phyloP scores from a whole-genome alignment of 306 rosid species.

The Trichosanthes cucumerina region DNA sequence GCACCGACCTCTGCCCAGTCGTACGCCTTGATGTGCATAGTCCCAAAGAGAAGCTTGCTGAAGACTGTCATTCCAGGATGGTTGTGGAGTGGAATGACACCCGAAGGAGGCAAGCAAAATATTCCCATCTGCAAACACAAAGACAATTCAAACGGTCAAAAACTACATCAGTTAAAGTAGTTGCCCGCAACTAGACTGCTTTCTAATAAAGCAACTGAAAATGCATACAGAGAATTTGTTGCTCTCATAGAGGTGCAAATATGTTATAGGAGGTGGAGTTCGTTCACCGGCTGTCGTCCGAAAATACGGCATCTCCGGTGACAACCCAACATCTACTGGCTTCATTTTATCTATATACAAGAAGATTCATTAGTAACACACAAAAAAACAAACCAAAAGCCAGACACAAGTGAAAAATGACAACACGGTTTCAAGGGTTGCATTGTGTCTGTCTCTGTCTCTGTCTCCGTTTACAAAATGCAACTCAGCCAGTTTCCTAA shows the following conservation, averaged over 20 bases:
- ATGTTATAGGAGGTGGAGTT: conserved; percentile 55
- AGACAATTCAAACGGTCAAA: neutral
- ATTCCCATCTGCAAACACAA: conserved; percentile 62
- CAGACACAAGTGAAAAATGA: neutral
- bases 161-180: neutral
- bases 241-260: conserved; percentile 59
- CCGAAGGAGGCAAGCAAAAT: conserved; percentile 93
- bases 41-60: conserved; percentile 82
- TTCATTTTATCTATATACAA: conserved; percentile 47
- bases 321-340: conserved; percentile 62
- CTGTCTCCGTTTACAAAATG: neutral
- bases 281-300: conserved; percentile 10
- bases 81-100: conserved; percentile 87
- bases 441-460: neutral
- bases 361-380: conserved; percentile 16
- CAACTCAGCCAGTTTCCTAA: neutral
- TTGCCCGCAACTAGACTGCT: neutral
- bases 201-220: neutral
- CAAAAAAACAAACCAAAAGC: neutral
- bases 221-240: conserved; percentile 63
- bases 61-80: conserved; percentile 99
- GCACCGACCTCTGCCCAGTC: conserved; percentile 61
- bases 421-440: neutral
- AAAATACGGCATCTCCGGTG: conserved; percentile 55
- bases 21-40: conserved; percentile 89